phyloP scores from a whole-genome alignment of 2,329 filamentous ascomycete species.

The Bimuria novae-zelandiae region DNA sequence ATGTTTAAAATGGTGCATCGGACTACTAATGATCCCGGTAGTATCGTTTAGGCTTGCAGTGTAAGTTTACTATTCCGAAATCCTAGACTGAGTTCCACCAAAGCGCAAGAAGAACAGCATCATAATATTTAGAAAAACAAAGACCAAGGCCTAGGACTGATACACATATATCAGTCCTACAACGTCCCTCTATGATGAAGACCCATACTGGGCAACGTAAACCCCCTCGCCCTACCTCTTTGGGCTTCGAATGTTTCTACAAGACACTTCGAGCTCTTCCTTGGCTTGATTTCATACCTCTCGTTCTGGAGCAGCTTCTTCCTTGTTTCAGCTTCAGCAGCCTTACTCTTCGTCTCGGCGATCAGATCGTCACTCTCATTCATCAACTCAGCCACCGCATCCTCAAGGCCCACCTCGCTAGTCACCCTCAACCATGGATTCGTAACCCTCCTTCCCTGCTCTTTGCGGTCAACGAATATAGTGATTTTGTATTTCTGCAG shows the following conservation, averaged over 20 bases:
- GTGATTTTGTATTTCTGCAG: slow-evolving; percentile 12
- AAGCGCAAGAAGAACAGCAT: too few species aligned
- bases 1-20: too few species aligned
- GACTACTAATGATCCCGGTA: too few species aligned
- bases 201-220: background rate
- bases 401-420: slow-evolving; percentile 6
- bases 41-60: too few species aligned
- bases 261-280: background rate
- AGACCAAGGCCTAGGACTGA: background rate
- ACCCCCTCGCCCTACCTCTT: slow-evolving; percentile 1
- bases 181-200: background rate
- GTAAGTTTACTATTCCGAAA: too few species aligned
- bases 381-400: slow-evolving; percentile 6
- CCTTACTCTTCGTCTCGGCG: background rate
- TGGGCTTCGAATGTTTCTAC: background rate
- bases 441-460: slow-evolving; percentile 8
- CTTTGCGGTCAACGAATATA: slow-evolving; percentile 9
- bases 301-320: background rate
- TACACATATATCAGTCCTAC: background rate
- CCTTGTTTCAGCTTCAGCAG: background rate
- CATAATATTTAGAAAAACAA: background rate
- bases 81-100: too few species aligned
- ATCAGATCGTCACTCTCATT: slow-evolving; percentile 1
- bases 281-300: background rate
- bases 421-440: slow-evolving; percentile 10